Conservation (phyloP, 306 rosid species). For the Heteromeles arbutifolia region DNA sequence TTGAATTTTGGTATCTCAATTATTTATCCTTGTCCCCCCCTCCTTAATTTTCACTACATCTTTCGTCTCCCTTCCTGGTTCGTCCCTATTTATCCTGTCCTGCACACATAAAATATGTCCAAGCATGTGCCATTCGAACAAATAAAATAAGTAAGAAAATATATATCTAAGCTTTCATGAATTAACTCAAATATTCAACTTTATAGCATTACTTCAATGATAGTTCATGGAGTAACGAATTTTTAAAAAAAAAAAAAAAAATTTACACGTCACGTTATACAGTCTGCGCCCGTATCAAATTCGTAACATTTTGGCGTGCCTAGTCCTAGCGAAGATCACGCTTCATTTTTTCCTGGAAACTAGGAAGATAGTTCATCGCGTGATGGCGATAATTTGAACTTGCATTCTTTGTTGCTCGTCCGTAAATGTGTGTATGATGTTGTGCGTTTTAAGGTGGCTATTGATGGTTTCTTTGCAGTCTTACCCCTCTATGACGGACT, state of each 20-base stretch:
- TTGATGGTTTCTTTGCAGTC: constrained; percentile 43
- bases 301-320: not conserved
- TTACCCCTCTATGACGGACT: constrained; percentile 64
- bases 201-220: too few relatives aligned
- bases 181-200: not conserved
- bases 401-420: not conserved
- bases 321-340: not conserved
- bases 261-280: not conserved
- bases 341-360: not conserved
- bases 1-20: not conserved
- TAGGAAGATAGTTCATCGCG: not conserved
- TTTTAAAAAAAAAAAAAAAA: too few relatives aligned
- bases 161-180: not conserved
- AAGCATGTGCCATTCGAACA: constrained; percentile 2
- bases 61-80: not conserved
- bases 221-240: too few relatives aligned
- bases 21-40: not conserved
- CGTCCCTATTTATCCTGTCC: too few relatives aligned
- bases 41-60: constrained; percentile 5
- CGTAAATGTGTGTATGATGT: not conserved
- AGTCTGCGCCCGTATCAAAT: too few relatives aligned
- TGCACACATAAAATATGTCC: not conserved
- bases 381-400: not conserved
- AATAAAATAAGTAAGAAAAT: not conserved
- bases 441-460: not conserved